Evolutionary conservation across 441 rosid species (phyloP), one percentile per base, ranked within the genome.

Genomic region (Breynia disticha): DNA sequence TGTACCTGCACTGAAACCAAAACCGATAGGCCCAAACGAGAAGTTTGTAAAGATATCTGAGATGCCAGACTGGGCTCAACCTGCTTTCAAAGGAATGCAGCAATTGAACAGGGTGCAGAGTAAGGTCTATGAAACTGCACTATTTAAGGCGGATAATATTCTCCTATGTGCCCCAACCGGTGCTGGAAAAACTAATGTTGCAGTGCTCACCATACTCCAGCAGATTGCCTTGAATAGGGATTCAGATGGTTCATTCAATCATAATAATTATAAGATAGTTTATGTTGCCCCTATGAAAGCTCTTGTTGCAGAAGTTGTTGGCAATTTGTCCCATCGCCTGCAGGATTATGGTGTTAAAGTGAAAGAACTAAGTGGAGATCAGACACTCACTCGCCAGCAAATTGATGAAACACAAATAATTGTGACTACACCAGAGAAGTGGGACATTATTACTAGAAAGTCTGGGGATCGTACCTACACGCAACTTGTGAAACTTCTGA

Each of bases 271-370:
- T 68, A 90, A 90, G 80, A 76, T 90, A 67, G 93, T 90, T 45
- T 90, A 90, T 63, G 95, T 87, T 67, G 97, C 97, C 37, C 97
- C 97, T 32, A 90, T 87, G 96, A 90, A 87, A 68, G 97, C 96
- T 56, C 86, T 90, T 65, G 97, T 90, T 63, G 93, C 97, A 37
- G 97, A 90, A 71, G 81, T 87, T 56, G 97, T 90, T 42, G 84
- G 91, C 63, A 90, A 90, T 70, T 72, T 90, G 66, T 84, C 97
- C 49, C 67, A 83, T 60, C 89, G 96, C 16, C 70, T 90, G 71
- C 80, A 81, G 71, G 77, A 74, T 16, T 87, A 84, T 64, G 88
- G 82, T 62, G 81, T 86, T 61, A 81, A 62, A 24, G 98, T 91
- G 63, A 77, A 67, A 72, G 98, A 91, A 71, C 77, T 91, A 55